phyloP scores from a whole-genome alignment of 139 green algal species.

The Zygnema cylindricum region DNA sequence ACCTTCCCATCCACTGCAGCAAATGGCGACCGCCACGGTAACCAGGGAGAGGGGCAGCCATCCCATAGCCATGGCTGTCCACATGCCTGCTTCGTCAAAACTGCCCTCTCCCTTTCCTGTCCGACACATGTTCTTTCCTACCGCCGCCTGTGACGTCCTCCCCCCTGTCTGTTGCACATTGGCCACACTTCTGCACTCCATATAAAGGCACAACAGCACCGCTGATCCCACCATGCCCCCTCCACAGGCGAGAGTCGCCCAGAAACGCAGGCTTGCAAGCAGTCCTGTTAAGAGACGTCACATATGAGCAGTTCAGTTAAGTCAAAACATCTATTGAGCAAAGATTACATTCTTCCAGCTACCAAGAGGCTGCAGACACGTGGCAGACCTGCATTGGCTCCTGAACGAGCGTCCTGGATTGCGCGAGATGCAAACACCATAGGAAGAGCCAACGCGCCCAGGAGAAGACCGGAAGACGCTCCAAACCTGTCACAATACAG shows the following conservation, averaged over 20 bases:
- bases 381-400: not conserved
- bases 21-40: not conserved
- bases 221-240: conserved; percentile 14
- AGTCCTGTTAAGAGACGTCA: not conserved
- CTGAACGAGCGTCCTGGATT: not conserved
- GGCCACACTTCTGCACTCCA: not conserved
- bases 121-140: not conserved
- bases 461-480: not conserved
- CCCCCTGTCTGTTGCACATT: no score
- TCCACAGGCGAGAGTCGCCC: not conserved
- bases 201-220: not conserved
- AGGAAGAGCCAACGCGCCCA: not conserved
- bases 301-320: not conserved
- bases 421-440: not conserved
- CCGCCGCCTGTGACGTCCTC: no score
- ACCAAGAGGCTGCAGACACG: not conserved
- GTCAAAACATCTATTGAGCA: not conserved
- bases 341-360: not conserved
- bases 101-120: not conserved
- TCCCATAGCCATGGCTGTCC: not conserved
- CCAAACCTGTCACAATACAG: not conserved
- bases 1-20: not conserved
- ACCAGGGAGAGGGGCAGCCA: not conserved
- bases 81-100: not conserved
- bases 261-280: not conserved